Conservation (phyloP, 345 rosid species). For the Eucalyptus fibrosa region DNA sequence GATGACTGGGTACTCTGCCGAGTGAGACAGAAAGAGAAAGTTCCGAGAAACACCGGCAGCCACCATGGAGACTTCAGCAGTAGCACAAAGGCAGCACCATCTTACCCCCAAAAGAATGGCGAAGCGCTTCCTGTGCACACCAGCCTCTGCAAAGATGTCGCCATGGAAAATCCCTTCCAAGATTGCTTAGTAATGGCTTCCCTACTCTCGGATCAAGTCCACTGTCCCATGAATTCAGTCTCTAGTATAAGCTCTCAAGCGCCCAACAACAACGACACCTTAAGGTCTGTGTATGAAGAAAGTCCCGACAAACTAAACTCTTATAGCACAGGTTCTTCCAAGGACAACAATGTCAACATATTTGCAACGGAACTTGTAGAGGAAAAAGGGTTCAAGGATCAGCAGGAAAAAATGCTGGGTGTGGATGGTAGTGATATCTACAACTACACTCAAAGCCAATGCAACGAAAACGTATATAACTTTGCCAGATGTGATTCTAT, state of each 20-base stretch:
- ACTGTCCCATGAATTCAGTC: neutral
- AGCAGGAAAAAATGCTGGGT: neutral
- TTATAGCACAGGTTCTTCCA: constrained; percentile 3
- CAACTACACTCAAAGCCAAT: constrained; percentile 2
- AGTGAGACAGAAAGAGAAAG: constrained; percentile 16
- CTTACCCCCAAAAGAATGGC: neutral
- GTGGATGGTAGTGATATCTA: neutral
- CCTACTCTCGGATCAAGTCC: neutral
- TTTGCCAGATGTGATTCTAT: neutral
- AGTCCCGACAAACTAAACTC: neutral
- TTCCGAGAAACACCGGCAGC: neutral
- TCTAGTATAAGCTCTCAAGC: neutral
- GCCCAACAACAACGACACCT: neutral
- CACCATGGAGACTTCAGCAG: neutral
- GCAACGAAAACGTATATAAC: neutral
- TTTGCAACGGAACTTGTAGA: constrained; percentile 2
- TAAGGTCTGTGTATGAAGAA: neutral
- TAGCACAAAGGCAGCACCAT: neutral
- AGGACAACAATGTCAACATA: neutral
- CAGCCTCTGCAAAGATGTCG: neutral
- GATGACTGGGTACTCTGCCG: constrained; percentile 59
- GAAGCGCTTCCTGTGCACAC: neutral
- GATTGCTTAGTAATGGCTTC: neutral
- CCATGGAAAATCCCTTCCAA: neutral
- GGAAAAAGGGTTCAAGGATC: neutral